Evolutionary conservation across 495 filamentous ascomycete genomes (phyloP).

Genomic region (Annulohypoxylon maeteangense): DNA sequence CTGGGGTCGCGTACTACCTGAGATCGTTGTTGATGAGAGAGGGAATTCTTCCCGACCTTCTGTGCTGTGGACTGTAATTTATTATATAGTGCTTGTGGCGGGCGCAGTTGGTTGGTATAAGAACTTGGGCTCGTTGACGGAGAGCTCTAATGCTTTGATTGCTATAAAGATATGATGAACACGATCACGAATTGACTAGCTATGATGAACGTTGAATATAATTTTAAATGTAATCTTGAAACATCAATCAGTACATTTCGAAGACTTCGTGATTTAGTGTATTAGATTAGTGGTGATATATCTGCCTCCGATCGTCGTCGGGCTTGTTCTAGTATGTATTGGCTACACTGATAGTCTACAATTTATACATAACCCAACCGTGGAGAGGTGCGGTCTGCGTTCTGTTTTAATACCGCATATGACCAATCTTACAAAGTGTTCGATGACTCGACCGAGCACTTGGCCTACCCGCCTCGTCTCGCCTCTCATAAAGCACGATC

Average conservation of each 20-base stretch:
- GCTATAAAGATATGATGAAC: constrained; percentile 44
- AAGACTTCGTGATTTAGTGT: not conserved
- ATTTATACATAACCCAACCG: constrained; percentile 4
- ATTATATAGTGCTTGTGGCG: constrained; percentile 77
- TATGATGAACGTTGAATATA: not conserved
- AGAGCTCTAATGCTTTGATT: constrained; percentile 63
- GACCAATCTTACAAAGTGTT: constrained; percentile 16
- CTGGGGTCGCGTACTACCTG: constrained; percentile 76
- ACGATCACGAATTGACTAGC: not conserved
- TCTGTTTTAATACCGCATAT: constrained; percentile 8
- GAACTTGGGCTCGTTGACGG: constrained; percentile 77
- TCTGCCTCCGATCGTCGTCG: constrained; percentile 3
- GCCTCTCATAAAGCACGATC: not conserved
- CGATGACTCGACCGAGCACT: not conserved
- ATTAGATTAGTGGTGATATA: constrained; percentile 5
- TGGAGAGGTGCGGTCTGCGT: constrained; percentile 3
- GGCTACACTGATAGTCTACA: constrained; percentile 1
- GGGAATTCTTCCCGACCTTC: constrained; percentile 23
- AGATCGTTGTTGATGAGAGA: constrained; percentile 16
- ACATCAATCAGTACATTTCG: not conserved
- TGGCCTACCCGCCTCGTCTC: constrained; percentile 5
- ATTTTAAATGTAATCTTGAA: not conserved
- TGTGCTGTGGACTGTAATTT: constrained; percentile 75
- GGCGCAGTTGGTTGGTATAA: constrained; percentile 77
- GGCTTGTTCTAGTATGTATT: not conserved